phyloP scores from a whole-genome alignment of 2,329 filamentous ascomycete species.

The Xylaria sp. region DNA sequence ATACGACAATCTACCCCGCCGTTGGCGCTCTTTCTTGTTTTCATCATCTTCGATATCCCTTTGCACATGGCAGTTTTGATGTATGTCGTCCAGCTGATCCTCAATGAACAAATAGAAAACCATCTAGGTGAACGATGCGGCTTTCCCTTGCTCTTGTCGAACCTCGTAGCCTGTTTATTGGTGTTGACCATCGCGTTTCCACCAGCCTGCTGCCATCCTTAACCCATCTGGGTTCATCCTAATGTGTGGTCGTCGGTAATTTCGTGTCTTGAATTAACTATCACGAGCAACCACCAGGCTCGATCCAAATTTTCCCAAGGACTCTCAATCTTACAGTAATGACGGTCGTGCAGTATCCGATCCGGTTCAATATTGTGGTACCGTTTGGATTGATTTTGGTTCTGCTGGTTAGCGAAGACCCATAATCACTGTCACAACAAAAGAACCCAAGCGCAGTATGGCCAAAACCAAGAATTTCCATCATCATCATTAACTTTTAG shows the following conservation, averaged over 20 bases:
- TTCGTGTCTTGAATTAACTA: neutral
- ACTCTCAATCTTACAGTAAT: too few species aligned
- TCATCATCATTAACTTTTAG: constrained; percentile 33
- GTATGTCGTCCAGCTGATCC: neutral
- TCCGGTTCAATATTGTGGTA: neutral
- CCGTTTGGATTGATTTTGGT: neutral
- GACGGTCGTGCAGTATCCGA: too few species aligned
- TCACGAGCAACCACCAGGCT: neutral
- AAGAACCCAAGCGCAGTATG: neutral
- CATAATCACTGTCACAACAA: neutral
- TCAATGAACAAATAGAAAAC: neutral
- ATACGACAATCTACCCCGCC: neutral
- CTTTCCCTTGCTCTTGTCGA: neutral
- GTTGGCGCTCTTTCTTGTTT: neutral
- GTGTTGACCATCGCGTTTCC: neutral
- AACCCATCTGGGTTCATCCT: neutral
- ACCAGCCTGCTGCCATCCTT: too few species aligned
- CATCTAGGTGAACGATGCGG: too few species aligned
- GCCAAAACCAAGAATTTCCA: neutral
- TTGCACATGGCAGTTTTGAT: neutral
- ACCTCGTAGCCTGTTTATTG: neutral
- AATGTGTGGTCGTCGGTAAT: neutral
- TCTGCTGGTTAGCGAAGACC: neutral
- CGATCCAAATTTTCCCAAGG: too few species aligned
- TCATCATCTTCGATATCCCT: neutral